phyloP scores from a whole-genome alignment of 495 filamentous ascomycete species.

The Haplographium delicatum region DNA sequence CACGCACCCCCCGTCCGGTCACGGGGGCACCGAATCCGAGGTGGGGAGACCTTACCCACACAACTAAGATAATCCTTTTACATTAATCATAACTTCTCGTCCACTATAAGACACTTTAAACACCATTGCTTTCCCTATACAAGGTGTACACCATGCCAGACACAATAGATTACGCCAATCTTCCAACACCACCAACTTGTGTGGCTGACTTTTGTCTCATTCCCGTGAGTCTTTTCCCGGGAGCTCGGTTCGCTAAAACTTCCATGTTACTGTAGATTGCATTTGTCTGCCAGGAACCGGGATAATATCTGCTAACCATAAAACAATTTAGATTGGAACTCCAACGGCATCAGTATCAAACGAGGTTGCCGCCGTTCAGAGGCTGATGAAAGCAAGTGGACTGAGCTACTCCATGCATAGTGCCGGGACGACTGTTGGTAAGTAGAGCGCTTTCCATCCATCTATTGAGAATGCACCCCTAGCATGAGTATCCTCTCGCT shows the following conservation, averaged over 20 bases:
- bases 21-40: no score
- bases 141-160: conserved; percentile 1
- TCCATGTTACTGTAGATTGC: neutral
- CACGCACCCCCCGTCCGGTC: no score
- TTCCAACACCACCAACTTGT: conserved; percentile 67
- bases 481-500: neutral
- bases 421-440: conserved; percentile 81
- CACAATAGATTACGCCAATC: conserved; percentile 31
- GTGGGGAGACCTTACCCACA: no score
- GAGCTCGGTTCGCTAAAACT: neutral
- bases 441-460: conserved; percentile 27
- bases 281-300: neutral
- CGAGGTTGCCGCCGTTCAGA: conserved; percentile 85
- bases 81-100: no score
- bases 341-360: conserved; percentile 73
- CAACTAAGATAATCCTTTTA: no score
- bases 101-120: no score
- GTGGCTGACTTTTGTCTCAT: conserved; percentile 80
- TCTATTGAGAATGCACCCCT: no score
- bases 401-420: conserved; percentile 85
- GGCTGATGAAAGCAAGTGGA: conserved; percentile 72
- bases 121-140: no score
- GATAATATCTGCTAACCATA: neutral
- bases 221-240: conserved; percentile 51
- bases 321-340: conserved; percentile 65